These are phyloP conservation scores for Populus simonii DNA, from an alignment of 345 rosid genomes.

Conservation along the genomic window DNA sequence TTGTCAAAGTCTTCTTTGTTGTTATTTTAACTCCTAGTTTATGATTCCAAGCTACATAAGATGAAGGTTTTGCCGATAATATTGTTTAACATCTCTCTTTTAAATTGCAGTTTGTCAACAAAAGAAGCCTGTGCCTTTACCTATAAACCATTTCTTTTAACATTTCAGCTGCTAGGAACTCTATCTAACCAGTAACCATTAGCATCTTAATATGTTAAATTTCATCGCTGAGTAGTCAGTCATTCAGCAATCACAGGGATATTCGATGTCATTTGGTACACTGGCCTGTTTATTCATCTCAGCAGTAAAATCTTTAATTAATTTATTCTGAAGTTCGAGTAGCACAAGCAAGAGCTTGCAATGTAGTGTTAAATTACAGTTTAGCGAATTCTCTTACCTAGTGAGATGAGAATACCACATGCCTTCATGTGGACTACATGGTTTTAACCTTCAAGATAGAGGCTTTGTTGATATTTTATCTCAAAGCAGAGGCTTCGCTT, in stretches of 20 bases:
- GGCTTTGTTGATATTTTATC: no score
- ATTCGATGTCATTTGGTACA: no score
- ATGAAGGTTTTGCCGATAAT: not conserved
- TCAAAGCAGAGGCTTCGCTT: no score
- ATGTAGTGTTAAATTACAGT: not conserved
- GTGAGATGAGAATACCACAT: conserved; percentile 13
- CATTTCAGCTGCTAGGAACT: not conserved
- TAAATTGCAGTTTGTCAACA: not conserved
- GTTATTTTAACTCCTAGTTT: not conserved
- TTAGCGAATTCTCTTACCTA: not conserved
- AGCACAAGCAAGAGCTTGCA: not conserved
- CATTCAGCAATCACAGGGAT: not conserved
- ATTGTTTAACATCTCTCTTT: not conserved
- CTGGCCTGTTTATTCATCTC: not conserved
- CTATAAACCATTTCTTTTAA: not conserved
- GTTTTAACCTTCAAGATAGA: not conserved
- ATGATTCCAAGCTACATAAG: not conserved
- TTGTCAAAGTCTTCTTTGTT: not conserved
- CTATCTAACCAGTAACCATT: not conserved
- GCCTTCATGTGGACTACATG: conserved; percentile 20
- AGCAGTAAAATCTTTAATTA: not conserved
- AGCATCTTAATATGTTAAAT: not conserved
- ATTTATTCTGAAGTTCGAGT: not conserved
- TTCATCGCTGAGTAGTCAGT: not conserved
- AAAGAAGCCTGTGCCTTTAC: not conserved